Conservation (phyloP, 495 filamentous ascomycete genomes). For the Cenococcum geophilum region DNA sequence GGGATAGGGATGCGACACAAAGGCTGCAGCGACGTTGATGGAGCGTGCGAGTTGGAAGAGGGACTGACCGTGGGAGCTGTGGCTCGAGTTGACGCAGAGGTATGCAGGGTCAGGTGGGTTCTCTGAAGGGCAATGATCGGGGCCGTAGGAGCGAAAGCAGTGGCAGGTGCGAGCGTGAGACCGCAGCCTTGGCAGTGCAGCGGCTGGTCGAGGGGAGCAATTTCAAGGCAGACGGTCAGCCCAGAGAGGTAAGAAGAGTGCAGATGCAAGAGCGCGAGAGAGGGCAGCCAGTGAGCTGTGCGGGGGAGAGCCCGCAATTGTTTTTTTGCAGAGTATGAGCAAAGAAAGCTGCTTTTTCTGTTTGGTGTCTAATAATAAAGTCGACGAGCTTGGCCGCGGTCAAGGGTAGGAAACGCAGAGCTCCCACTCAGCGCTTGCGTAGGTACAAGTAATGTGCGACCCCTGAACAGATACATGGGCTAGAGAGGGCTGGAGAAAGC, state of each 20-base stretch:
- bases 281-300: background rate
- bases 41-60: background rate
- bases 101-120: conserved; percentile 23
- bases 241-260: background rate
- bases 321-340: background rate
- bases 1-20: background rate
- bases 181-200: background rate
- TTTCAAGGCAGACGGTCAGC: conserved; percentile 12
- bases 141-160: background rate
- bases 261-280: background rate
- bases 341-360: background rate
- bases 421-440: background rate
- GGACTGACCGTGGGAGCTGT: conserved; percentile 6
- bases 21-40: conserved; percentile 11
- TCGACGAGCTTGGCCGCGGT: background rate
- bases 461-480: background rate
- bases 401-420: background rate
- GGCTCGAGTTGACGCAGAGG: conserved; percentile 16
- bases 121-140: conserved; percentile 25
- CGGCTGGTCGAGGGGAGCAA: conserved; percentile 5
- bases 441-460: background rate
- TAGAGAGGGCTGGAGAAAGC: background rate
- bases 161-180: conserved; percentile 8
- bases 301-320: background rate
- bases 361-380: conserved; percentile 11